Base-by-base conservation (phyloP, 1,139 yeast species). In the Hansenula sp. region DNA sequence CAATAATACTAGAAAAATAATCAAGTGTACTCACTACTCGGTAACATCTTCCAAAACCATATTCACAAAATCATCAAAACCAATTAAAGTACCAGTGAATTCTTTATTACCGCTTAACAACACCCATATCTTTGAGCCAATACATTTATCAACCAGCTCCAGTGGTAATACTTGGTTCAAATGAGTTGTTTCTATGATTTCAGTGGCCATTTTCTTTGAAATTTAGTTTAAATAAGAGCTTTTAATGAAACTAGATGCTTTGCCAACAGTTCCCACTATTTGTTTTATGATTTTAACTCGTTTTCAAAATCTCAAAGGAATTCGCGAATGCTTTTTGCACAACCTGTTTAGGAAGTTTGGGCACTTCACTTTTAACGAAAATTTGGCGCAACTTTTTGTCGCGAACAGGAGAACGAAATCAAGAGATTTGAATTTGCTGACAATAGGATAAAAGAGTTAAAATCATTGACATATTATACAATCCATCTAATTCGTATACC, bases 1-100 rank as follows among this genome's bases (percentile, higher is more conserved):
- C n/a, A n/a, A n/a, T n/a, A n/a, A n/a, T n/a, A n/a, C n/a, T n/a
- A n/a, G n/a, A n/a, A n/a, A n/a, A n/a, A n/a, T n/a, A n/a, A n/a
- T n/a, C n/a, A n/a, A n/a, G n/a, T n/a, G n/a, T 19, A 49, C 54
- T 18, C 51, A 55, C 50, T 67, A 65, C 63, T 90, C 98, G 9
- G 77, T 76, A 31, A 87, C 97, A 56, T 89, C 83, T 58, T 85
- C 86, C 49, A 91, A 74, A 11, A 93, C 96, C 72, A 91, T 84
- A 65, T 93, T 93, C 49, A 93, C 98, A 58, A 84, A 91, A 64
- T 93, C 98, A 63, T 93, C 99, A 63, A 93, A 91, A 1, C 98
- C 99, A 25, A 85, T 78, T 43, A 93, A 72, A 10, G 83, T 87
- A 3, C 99, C 99, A 24, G 78, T 76, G 63, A 90, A 93, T 63